These are phyloP conservation scores for Aspergillus saccharolyticus DNA, from an alignment of 495 filamentous ascomycete species.

Conservation along the genomic window DNA sequence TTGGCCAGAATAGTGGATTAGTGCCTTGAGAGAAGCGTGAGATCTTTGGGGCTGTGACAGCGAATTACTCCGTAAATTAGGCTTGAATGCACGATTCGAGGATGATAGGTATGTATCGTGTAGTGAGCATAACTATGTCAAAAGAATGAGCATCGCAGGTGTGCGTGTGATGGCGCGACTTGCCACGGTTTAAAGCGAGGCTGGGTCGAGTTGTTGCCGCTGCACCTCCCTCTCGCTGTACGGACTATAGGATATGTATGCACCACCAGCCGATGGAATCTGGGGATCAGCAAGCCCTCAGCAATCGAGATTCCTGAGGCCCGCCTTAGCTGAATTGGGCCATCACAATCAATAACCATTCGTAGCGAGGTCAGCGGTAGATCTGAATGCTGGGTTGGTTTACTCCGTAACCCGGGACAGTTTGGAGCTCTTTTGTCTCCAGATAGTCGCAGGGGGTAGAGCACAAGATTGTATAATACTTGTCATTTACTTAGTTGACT, in stretches of 20 bases:
- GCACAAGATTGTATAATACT: too few relatives aligned
- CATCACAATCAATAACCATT: neutral
- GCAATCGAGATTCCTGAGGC: neutral
- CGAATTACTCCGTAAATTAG: too few relatives aligned
- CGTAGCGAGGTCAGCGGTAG: too few relatives aligned
- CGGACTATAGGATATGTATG: neutral
- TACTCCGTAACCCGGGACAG: too few relatives aligned
- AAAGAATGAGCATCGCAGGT: neutral
- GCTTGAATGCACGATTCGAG: neutral
- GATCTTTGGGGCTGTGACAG: neutral
- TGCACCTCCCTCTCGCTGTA: neutral
- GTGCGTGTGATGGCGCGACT: neutral
- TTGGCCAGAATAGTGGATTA: neutral
- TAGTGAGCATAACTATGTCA: neutral
- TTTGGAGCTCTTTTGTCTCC: too few relatives aligned
- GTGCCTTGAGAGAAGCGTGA: neutral
- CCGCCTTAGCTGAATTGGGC: neutral
- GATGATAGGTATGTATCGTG: neutral
- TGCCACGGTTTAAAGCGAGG: neutral
- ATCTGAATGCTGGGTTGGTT: too few relatives aligned
- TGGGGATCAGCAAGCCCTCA: neutral
- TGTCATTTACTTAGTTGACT: too few relatives aligned
- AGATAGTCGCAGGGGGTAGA: too few relatives aligned
- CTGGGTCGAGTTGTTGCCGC: neutral
- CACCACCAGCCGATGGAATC: neutral